Conservation (phyloP, 768 basidiomycete species). For the Calocera viscosa region DNA sequence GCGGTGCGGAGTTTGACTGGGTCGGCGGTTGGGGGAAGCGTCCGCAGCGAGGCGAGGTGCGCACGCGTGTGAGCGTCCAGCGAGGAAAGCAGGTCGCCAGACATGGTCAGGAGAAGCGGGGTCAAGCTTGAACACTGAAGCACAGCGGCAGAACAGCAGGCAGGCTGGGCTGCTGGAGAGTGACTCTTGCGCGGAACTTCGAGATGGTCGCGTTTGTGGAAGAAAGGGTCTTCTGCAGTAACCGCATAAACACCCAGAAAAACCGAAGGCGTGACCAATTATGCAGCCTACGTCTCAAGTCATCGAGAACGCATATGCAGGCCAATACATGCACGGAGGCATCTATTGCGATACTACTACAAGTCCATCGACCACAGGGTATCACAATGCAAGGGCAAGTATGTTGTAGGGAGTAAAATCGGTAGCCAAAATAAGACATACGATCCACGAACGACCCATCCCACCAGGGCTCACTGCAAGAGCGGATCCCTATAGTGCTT, state of each 20-base stretch:
- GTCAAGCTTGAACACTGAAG: too few relatives aligned
- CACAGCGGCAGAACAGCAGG: too few relatives aligned
- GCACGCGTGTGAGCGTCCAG: not conserved
- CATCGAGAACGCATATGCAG: too few relatives aligned
- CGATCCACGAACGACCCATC: too few relatives aligned
- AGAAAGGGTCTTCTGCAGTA: not conserved
- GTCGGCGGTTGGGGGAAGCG: not conserved
- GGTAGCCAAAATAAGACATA: too few relatives aligned
- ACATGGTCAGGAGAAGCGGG: not conserved
- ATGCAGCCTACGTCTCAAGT: too few relatives aligned
- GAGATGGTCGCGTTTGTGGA: not conserved
- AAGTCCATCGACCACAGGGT: not conserved
- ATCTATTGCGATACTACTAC: not conserved
- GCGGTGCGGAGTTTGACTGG: conserved; percentile 17
- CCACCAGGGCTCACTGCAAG: conserved; percentile 27
- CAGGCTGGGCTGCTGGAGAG: too few relatives aligned
- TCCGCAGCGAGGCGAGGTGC: not conserved
- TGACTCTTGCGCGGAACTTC: too few relatives aligned
- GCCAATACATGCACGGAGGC: too few relatives aligned
- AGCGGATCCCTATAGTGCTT: conserved; percentile 74
- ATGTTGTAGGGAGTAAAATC: not conserved
- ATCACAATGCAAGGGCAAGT: not conserved
- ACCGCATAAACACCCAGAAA: too few relatives aligned
- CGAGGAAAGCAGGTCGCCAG: not conserved
- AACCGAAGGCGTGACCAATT: too few relatives aligned